Evolutionary conservation across 345 rosid genomes (phyloP), one percentile per base, ranked within the genome.

Genomic region (Pseudoturritis turrita): DNA sequence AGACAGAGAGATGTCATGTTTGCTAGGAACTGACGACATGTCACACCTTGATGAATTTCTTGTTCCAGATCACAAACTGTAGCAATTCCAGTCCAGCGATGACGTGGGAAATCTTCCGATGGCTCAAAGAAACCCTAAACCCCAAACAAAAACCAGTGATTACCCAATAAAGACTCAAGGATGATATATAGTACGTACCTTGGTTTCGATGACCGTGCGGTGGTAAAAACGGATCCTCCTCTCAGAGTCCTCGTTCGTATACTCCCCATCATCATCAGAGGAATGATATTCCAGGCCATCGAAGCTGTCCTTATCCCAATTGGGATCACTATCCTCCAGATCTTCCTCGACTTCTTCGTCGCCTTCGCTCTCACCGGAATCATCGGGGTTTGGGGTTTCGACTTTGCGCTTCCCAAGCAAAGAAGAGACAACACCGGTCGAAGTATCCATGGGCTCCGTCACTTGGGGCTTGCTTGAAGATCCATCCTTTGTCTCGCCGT

Each of bases 251-350:
- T 68, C 36, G 55, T 68, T 36, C 6, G 3, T 3, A 36, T 66
- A 44, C 43, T 31, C 36, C 3, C 13, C 54, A 15, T 3, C 3
- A 1, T 68, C 1, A 6, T 68, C 55, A 29, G 54, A 31, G 46
- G 73, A 3, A 29, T 56, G n/a, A 28, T 28, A 62, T 35, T 44
- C 52, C 40, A 10, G 52, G 0, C 26, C 67, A 15, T 44, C 67
- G 40, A 62, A 62, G 39, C 67, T 62, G 28, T 62, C 67, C 3
- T 43, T n/a, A 0, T 26, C 66, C 66, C 66, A 62, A 10, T 15
- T 10, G 0, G 51, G 3, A 9, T n/a, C 23, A 9, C 5, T n/a
- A 35, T 41, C 53, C 36, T 31, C 36, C 26, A 25, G 26, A 31
- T 7, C 36, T 6, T 31, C 36, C 9, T 7, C 36, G 36, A 31